Evolutionary conservation across 169 alveolate genomes (phyloP).

Genomic region (Eimeria necatrix): DNA sequence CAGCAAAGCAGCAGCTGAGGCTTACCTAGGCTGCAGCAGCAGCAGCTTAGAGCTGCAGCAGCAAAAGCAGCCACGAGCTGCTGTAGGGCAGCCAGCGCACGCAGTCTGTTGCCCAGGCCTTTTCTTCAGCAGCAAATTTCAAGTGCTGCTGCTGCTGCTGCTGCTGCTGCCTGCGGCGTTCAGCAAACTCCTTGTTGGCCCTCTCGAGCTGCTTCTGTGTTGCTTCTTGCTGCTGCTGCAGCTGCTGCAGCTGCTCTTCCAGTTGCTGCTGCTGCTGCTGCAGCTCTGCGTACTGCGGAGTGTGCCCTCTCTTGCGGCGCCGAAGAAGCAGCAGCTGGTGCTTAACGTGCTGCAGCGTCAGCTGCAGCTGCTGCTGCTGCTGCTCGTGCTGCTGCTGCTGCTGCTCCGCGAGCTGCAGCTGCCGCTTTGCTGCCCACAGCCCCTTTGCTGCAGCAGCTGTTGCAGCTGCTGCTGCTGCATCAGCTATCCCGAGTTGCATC

Average conservation of each 20-base stretch:
- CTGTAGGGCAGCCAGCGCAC: neutral
- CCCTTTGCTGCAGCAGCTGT: slow-evolving; percentile 28
- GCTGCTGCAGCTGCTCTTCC: slow-evolving; percentile 35
- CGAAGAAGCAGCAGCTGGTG: neutral
- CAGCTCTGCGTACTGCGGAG: neutral
- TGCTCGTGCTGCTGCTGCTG: slow-evolving; percentile 60
- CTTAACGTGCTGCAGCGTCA: neutral
- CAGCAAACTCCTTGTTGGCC: neutral
- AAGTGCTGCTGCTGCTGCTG: slow-evolving; percentile 53
- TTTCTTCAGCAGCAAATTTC: slow-evolving; percentile 36
- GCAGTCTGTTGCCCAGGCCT: slow-evolving; percentile 20
- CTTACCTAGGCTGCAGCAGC: neutral
- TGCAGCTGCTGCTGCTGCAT: slow-evolving; percentile 64
- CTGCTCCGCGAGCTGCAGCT: slow-evolving; percentile 40
- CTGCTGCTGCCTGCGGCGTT: slow-evolving; percentile 11
- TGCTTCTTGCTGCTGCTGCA: slow-evolving; percentile 35
- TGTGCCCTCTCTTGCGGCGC: neutral
- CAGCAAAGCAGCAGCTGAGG: neutral
- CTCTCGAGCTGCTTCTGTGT: slow-evolving; percentile 12
- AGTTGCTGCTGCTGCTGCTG: slow-evolving; percentile 1
- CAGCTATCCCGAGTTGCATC: slow-evolving; percentile 10
- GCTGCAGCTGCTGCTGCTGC: slow-evolving; percentile 14
- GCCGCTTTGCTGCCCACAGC: neutral
- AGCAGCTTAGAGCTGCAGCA: slow-evolving; percentile 14
- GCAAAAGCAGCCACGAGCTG: neutral